These are phyloP conservation scores for Coniochaeta sp. DNA, from an alignment of 2,329 filamentous ascomycete genomes.

Conservation along the genomic window DNA sequence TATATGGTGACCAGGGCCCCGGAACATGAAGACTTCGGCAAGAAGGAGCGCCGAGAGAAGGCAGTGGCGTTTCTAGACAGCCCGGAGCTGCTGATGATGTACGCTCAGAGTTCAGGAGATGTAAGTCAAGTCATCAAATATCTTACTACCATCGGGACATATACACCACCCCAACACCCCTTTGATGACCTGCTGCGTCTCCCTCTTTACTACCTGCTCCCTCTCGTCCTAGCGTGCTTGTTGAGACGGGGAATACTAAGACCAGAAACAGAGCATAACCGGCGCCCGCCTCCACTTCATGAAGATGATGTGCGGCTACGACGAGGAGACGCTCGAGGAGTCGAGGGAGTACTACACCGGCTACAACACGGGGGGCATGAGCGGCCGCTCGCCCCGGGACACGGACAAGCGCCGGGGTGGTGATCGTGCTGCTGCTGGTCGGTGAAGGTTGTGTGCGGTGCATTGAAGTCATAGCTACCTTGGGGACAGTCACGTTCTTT, in stretches of 20 bases:
- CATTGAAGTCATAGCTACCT: no score
- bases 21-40: conserved; percentile 32
- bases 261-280: conserved; percentile 52
- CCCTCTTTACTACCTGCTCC: neutral
- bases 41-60: conserved; percentile 36
- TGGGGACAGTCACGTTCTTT: no score
- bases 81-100: conserved; percentile 53
- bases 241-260: no score
- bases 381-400: conserved; percentile 4
- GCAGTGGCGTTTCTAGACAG: conserved; percentile 48
- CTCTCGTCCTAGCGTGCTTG: no score
- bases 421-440: conserved; percentile 7
- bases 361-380: neutral
- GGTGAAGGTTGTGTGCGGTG: neutral
- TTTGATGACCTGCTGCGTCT: no score
- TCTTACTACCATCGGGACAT: neutral
- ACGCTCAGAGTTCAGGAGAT: conserved; percentile 45
- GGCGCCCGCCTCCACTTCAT: conserved; percentile 50
- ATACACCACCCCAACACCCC: no score
- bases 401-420: conserved; percentile 12
- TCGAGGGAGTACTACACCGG: neutral
- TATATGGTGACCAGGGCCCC: neutral
- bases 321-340: conserved; percentile 21
- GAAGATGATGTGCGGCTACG: conserved; percentile 47
- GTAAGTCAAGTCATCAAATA: conserved; percentile 29